phyloP scores from a whole-genome alignment of 768 basidiomycete species.

The Lactarius vividus region DNA sequence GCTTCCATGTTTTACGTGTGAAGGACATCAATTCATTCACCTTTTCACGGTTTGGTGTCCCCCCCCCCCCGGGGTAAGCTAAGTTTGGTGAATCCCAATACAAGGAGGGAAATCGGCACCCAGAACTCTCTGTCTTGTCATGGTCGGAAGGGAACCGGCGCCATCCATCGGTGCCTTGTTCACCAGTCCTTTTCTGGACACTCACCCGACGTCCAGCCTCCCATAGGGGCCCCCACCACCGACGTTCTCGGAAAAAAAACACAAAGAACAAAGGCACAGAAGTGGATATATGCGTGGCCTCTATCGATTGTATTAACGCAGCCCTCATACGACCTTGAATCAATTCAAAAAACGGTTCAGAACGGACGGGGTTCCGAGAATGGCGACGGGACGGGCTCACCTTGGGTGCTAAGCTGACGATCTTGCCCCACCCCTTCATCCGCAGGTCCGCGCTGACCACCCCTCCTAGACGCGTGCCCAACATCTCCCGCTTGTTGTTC shows the following conservation, averaged over 20 bases:
- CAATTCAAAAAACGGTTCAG: not conserved
- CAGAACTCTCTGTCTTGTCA: not conserved
- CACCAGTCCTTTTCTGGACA: slow-evolving; percentile 1
- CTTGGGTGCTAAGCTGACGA: slow-evolving; percentile 88
- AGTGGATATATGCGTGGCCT: not conserved
- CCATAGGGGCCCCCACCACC: slow-evolving; percentile 1
- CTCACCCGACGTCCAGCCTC: not conserved
- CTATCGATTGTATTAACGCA: not conserved
- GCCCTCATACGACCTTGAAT: slow-evolving; percentile 14
- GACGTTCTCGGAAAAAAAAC: slow-evolving; percentile 6
- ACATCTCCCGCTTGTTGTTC: slow-evolving; percentile 94
- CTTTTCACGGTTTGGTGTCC: slow-evolving; percentile 3
- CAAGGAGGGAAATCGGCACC: not conserved
- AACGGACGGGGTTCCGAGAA: not conserved
- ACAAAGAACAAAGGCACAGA: not conserved
- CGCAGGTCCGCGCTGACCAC: slow-evolving; percentile 90
- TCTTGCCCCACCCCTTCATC: slow-evolving; percentile 93
- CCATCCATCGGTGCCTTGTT: slow-evolving; percentile 8
- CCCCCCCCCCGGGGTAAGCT: not conserved
- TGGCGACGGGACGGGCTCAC: slow-evolving; percentile 39
- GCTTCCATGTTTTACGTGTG: slow-evolving; percentile 18
- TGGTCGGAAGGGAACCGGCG: slow-evolving; percentile 7
- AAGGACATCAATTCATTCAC: not conserved
- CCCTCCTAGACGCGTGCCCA: slow-evolving; percentile 92
- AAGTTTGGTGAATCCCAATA: slow-evolving; percentile 1